phyloP scores from a whole-genome alignment of 345 rosid species.

The Citrus australasica region DNA sequence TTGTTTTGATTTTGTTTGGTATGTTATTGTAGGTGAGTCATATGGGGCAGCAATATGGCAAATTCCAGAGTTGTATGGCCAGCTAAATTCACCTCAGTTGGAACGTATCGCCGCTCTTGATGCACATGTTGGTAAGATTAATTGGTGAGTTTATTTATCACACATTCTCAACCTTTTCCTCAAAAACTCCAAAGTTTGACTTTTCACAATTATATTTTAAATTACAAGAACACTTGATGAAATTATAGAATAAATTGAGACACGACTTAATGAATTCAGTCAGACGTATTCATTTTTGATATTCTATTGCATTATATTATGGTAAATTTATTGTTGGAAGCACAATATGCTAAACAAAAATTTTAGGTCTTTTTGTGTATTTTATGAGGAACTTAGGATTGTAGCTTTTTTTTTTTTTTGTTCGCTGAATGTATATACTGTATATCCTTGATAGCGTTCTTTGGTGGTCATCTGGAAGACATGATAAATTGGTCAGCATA shows the following conservation, averaged over 20 bases:
- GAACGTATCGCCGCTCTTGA: slow-evolving; percentile 82
- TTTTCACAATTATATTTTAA: neutral
- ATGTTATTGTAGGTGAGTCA: slow-evolving; percentile 54
- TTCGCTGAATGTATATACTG: neutral
- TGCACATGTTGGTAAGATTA: slow-evolving; percentile 72
- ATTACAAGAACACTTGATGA: neutral
- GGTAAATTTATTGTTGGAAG: neutral
- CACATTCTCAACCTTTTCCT: neutral
- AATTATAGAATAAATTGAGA: neutral
- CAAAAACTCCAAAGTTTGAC: too few relatives aligned
- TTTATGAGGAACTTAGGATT: too few relatives aligned
- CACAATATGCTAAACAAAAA: neutral
- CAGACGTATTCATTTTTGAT: neutral
- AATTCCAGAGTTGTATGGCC: slow-evolving; percentile 96
- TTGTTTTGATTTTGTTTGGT: slow-evolving; percentile 10
- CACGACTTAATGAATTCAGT: neutral
- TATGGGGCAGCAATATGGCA: slow-evolving; percentile 93
- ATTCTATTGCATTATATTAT: neutral
- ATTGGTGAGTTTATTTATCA: slow-evolving; percentile 56
- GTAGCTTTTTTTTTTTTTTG: neutral
- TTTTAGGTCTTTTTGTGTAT: too few relatives aligned
- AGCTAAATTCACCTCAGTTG: slow-evolving; percentile 74
- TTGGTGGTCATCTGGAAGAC: slow-evolving; percentile 91
- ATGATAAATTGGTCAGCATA: slow-evolving; percentile 80
- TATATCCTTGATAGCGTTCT: slow-evolving; percentile 41